Evolutionary conservation across 495 filamentous ascomycete genomes (phyloP).

Genomic region (Podospora comata): DNA sequence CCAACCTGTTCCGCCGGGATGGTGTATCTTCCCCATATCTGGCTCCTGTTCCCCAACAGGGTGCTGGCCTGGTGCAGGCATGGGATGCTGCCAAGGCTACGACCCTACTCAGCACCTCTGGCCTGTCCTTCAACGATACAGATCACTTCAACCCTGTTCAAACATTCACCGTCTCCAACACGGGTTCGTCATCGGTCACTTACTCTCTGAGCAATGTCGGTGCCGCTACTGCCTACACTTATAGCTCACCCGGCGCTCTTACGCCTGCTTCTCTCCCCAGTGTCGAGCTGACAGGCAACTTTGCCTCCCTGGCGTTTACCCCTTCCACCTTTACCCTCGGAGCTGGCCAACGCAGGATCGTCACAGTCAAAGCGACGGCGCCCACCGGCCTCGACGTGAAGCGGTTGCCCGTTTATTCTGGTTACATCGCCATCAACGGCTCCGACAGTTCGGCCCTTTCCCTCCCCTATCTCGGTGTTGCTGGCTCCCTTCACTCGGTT

Average conservation of each 20-base stretch:
- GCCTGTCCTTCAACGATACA: conserved; percentile 58
- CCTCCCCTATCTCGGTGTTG: conserved; percentile 51
- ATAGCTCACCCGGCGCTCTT: conserved; percentile 27
- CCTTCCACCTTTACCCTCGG: conserved; percentile 35
- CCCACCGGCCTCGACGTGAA: conserved; percentile 39
- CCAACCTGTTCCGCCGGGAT: conserved; percentile 45
- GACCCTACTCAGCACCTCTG: conserved; percentile 51
- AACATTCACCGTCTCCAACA: conserved; percentile 53
- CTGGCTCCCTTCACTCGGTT: conserved; percentile 42
- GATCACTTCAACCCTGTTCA: conserved; percentile 46
- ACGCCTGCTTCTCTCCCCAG: conserved; percentile 39
- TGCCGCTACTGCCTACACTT: conserved; percentile 47
- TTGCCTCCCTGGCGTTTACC: conserved; percentile 36
- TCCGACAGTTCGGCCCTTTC: conserved; percentile 47
- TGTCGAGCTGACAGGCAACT: conserved; percentile 37
- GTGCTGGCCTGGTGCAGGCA: conserved; percentile 55
- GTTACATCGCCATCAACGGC: conserved; percentile 50
- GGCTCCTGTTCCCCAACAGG: conserved; percentile 56
- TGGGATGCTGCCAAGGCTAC: conserved; percentile 54
- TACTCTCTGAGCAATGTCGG: conserved; percentile 46
- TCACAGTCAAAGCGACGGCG: conserved; percentile 43
- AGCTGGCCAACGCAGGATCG: conserved; percentile 36
- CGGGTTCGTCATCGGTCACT: conserved; percentile 42
- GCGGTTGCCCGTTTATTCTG: conserved; percentile 52
- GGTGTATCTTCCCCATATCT: conserved; percentile 40